phyloP scores from a whole-genome alignment of 2,329 filamentous ascomycete genomes.

The Cercospora citrullina region DNA sequence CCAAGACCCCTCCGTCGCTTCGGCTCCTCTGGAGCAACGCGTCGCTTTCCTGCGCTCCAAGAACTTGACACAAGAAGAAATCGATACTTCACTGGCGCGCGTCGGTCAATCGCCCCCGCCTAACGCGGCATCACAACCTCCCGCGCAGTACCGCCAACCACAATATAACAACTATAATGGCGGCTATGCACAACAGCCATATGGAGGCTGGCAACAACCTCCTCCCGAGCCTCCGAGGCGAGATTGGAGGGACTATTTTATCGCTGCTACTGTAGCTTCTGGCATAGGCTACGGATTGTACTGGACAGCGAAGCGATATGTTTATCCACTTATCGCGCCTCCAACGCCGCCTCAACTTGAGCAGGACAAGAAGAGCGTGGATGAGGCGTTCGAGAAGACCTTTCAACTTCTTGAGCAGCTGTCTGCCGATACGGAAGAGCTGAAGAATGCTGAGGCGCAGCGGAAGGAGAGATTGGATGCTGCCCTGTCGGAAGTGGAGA shows the following conservation, averaged over 20 bases:
- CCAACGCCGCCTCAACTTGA: slow-evolving; percentile 92
- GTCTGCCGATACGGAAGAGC: slow-evolving; percentile 79
- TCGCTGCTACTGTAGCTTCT: slow-evolving; percentile 94
- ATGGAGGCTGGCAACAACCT: slow-evolving; percentile 45
- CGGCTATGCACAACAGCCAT: slow-evolving; percentile 43
- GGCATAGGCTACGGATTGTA: slow-evolving; percentile 89
- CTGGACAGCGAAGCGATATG: slow-evolving; percentile 86
- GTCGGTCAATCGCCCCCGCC: slow-evolving; percentile 58
- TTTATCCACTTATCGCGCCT: slow-evolving; percentile 85
- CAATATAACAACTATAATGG: slow-evolving; percentile 39
- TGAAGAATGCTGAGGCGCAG: slow-evolving; percentile 83
- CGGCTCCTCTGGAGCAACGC: slow-evolving; percentile 87
- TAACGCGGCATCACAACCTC: slow-evolving; percentile 50
- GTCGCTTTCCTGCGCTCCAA: slow-evolving; percentile 93
- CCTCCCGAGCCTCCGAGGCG: slow-evolving; percentile 67
- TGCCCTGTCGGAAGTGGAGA: slow-evolving; percentile 80
- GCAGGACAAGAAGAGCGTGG: slow-evolving; percentile 88
- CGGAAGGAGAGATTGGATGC: slow-evolving; percentile 80
- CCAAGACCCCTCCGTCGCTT: slow-evolving; percentile 87
- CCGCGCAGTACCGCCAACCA: slow-evolving; percentile 39
- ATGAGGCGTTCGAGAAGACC: slow-evolving; percentile 89
- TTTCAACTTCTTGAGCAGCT: slow-evolving; percentile 92
- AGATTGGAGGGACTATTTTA: slow-evolving; percentile 99
- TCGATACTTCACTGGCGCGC: slow-evolving; percentile 78
- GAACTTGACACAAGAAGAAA: slow-evolving; percentile 94